Evolutionary conservation across 352 stramenopile species (phyloP).

Genomic region (Poterioochromonas sp.): DNA sequence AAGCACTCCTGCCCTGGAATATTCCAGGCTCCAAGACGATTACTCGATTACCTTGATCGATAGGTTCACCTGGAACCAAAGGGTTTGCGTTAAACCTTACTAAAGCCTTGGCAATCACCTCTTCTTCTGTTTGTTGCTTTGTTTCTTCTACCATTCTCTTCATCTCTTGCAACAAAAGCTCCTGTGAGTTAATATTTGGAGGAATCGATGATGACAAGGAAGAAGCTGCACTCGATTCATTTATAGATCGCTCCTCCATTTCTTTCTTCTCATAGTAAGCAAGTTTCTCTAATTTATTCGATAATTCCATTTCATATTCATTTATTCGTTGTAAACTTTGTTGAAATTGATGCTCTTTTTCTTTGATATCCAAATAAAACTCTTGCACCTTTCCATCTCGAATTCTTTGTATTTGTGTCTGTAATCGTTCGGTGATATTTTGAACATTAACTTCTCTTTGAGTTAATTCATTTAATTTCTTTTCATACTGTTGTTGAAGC

Average conservation of each 20-base stretch:
- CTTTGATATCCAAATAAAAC: not conserved
- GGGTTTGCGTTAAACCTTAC: too few relatives aligned
- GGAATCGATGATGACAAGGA: too few relatives aligned
- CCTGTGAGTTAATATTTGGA: too few relatives aligned
- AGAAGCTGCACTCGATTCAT: too few relatives aligned
- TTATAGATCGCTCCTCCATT: too few relatives aligned
- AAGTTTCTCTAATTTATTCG: too few relatives aligned
- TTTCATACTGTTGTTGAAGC: slow-evolving; percentile 32
- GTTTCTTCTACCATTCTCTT: not conserved
- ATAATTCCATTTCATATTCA: too few relatives aligned
- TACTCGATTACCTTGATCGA: not conserved
- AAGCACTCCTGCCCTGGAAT: not conserved
- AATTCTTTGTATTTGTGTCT: too few relatives aligned
- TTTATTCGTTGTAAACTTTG: too few relatives aligned
- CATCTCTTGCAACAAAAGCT: too few relatives aligned
- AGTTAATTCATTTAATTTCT: not conserved
- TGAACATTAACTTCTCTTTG: not conserved
- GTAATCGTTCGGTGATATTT: not conserved
- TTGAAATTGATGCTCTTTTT: not conserved
- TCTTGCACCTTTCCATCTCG: not conserved
- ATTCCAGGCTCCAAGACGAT: not conserved
- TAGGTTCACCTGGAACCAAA: slow-evolving; percentile 21
- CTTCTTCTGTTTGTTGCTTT: not conserved
- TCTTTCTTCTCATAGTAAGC: too few relatives aligned
- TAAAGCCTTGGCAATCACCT: too few relatives aligned